Evolutionary conservation across 2,329 filamentous ascomycete genomes (phyloP).

Genomic region (Falciphora oryzae): DNA sequence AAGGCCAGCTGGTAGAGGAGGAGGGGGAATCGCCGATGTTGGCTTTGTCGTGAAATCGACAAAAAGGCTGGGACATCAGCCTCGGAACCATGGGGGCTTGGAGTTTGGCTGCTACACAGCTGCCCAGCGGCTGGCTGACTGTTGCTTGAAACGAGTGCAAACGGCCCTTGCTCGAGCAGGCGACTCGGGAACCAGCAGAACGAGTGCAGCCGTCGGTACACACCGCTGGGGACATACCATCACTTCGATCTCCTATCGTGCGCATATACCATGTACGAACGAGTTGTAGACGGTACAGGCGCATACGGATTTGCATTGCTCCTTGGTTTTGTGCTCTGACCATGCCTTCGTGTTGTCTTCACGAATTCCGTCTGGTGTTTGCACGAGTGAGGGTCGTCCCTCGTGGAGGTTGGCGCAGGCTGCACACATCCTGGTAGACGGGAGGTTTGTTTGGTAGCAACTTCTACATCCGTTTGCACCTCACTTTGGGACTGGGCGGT

Average conservation of each 20-base stretch:
- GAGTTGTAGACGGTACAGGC: not conserved
- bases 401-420: not conserved
- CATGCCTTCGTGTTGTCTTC: not conserved
- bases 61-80: not conserved
- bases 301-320: not conserved
- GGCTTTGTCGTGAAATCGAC: not conserved
- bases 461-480: not conserved
- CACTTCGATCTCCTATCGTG: too few relatives aligned
- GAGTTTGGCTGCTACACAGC: not conserved
- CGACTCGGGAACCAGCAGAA: not conserved
- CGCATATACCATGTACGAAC: too few relatives aligned
- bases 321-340: not conserved
- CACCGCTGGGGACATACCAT: too few relatives aligned
- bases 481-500: not conserved
- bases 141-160: not conserved
- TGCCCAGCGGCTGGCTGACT: not conserved
- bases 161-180: not conserved
- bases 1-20: conserved; percentile 86
- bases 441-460: not conserved
- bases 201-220: too few relatives aligned
- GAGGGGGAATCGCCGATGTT: not conserved
- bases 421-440: too few relatives aligned
- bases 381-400: not conserved
- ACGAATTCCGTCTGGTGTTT: not conserved
- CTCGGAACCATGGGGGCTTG: not conserved